Evolutionary conservation across 176 grass and related monocot species (phyloP).

Genomic region (Aegilops longissima): DNA sequence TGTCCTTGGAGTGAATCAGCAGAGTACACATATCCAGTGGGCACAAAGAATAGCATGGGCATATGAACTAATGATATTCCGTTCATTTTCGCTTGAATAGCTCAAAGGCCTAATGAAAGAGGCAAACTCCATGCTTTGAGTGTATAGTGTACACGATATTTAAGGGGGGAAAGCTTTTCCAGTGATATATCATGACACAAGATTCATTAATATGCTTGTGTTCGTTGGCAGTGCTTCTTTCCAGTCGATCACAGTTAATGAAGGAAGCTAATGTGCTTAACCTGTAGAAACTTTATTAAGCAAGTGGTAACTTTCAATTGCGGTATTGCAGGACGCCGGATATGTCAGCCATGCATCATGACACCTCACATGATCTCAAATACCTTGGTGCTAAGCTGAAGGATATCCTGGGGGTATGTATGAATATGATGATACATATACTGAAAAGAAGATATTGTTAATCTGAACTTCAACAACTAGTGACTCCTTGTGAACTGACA

Average conservation of each 20-base stretch:
- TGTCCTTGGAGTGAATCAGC: background rate
- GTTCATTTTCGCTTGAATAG: background rate
- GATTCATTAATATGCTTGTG: background rate
- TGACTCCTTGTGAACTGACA: slow-evolving; percentile 18
- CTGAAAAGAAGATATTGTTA: background rate
- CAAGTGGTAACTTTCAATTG: background rate
- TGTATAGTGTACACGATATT: background rate
- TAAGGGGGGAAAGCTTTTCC: background rate
- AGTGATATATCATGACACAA: background rate
- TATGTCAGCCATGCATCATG: slow-evolving; percentile 96
- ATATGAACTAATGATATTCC: background rate
- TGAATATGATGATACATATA: slow-evolving; percentile 9
- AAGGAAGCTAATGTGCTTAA: background rate
- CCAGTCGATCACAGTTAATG: background rate
- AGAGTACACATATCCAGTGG: background rate
- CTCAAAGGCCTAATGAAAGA: background rate
- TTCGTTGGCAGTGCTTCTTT: background rate
- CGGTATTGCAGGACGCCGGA: slow-evolving; percentile 65
- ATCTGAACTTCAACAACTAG: background rate
- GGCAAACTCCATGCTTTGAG: background rate
- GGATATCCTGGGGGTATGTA: slow-evolving; percentile 81
- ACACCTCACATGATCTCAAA: slow-evolving; percentile 78
- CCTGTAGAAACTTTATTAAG: background rate
- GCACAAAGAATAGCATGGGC: background rate
- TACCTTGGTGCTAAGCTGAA: slow-evolving; percentile 79